Percentiles rank a stretch among this genome's conserved stretches.
Evolutionary conservation across 1,284 basidiomycete species (phyloP).

Genomic region (Papiliotrema terrestris): DNA sequence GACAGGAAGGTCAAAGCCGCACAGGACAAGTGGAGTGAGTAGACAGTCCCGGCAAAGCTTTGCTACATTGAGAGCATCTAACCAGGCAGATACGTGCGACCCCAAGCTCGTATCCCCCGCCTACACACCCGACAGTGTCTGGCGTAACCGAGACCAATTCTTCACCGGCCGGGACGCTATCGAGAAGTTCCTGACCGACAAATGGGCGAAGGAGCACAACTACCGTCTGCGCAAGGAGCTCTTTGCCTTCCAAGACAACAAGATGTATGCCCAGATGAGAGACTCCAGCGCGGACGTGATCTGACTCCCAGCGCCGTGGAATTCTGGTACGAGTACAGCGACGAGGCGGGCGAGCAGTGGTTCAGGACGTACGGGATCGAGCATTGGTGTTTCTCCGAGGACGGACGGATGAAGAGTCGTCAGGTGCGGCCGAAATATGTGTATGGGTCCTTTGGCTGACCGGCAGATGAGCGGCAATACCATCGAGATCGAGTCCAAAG

Average conservation of each 20-base stretch:
- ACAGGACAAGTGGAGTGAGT: constrained; percentile 45
- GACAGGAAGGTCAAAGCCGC: constrained; percentile 41
- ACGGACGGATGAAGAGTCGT: constrained; percentile 56
- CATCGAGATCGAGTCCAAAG: constrained; percentile 53
- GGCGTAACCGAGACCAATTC: constrained; percentile 61
- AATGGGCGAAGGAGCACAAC: constrained; percentile 57
- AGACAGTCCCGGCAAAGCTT: not conserved
- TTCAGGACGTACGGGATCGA: constrained; percentile 60
- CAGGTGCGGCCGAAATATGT: constrained; percentile 23
- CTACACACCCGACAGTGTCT: constrained; percentile 58
- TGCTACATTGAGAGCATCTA: not conserved
- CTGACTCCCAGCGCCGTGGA: constrained; percentile 39
- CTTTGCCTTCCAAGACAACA: constrained; percentile 59
- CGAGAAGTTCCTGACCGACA: constrained; percentile 55
- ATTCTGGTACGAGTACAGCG: constrained; percentile 62
- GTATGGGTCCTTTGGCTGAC: not conserved
- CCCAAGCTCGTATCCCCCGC: constrained; percentile 48
- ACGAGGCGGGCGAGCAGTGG: constrained; percentile 51
- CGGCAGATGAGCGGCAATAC: constrained; percentile 60
- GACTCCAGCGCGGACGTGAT: not conserved
- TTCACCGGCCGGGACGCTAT: constrained; percentile 54
- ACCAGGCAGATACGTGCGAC: not conserved
- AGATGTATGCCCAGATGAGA: constrained; percentile 54
- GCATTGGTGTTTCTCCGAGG: constrained; percentile 60
- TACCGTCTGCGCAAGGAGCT: constrained; percentile 58